These are phyloP conservation scores for Anisodus acutangulus DNA, from an alignment of 257 asterid species.

Conservation along the genomic window DNA sequence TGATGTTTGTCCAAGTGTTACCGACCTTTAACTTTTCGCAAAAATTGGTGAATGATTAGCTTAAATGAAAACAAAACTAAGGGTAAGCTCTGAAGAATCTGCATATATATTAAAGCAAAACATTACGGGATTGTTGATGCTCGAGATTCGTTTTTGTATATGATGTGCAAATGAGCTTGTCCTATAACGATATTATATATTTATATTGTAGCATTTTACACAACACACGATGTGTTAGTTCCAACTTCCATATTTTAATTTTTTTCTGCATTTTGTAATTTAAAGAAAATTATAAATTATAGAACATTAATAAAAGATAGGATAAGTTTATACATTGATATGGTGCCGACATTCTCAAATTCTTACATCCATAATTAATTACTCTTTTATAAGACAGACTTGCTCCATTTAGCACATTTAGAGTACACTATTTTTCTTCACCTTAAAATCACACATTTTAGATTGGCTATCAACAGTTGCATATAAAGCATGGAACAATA, in stretches of 20 bases:
- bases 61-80: too few species aligned
- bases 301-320: neutral
- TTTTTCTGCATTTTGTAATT: neutral
- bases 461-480: neutral
- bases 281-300: neutral
- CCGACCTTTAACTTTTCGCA: too few species aligned
- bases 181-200: too few species aligned
- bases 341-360: neutral
- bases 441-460: neutral
- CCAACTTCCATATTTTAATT: too few species aligned
- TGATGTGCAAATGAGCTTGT: neutral
- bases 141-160: neutral
- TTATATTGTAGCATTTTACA: too few species aligned
- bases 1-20: too few species aligned
- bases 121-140: neutral
- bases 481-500: neutral
- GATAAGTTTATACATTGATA: neutral
- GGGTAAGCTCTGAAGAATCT: too few species aligned
- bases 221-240: too few species aligned
- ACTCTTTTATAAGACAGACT: neutral
- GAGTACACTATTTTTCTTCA: neutral
- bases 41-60: too few species aligned
- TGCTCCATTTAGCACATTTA: neutral
- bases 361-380: neutral
- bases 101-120: too few species aligned